Evolutionary conservation across 306 rosid genomes (phyloP).

Genomic region (Hippophae tibetana): DNA sequence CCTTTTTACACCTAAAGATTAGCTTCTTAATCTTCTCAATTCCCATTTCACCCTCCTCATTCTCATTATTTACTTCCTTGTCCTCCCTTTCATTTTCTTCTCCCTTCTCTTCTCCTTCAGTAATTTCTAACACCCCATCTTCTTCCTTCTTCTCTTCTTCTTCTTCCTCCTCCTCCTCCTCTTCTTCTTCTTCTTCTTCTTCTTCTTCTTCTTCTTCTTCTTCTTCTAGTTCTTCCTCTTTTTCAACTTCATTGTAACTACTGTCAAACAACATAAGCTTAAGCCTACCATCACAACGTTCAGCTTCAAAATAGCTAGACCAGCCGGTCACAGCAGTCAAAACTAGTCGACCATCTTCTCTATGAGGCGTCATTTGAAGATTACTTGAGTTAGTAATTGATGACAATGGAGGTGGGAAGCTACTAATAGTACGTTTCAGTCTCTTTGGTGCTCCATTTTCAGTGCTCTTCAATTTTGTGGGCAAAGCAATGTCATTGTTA

Average conservation of each 20-base stretch:
- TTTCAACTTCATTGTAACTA: not conserved
- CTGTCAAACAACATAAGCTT: constrained; percentile 27
- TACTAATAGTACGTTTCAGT: constrained; percentile 13
- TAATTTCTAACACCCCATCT: too few species aligned
- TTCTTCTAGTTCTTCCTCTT: constrained; percentile 10
- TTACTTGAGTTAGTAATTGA: constrained; percentile 40
- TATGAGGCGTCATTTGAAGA: constrained; percentile 47
- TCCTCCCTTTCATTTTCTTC: constrained; percentile 17
- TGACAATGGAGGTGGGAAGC: constrained; percentile 63
- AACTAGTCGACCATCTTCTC: constrained; percentile 70
- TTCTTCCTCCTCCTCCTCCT: not conserved
- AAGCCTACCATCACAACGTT: constrained; percentile 60
- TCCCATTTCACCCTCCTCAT: constrained; percentile 32
- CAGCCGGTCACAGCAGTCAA: constrained; percentile 40
- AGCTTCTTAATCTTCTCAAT: constrained; percentile 30
- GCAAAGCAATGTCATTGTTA: constrained; percentile 19
- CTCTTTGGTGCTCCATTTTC: constrained; percentile 10
- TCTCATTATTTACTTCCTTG: constrained; percentile 30
- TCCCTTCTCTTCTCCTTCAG: constrained; percentile 3
- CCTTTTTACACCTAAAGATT: constrained; percentile 52
- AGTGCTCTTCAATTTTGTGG: not conserved
- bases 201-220: not conserved
- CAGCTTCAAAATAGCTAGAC: constrained; percentile 40
- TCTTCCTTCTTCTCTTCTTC: not conserved
- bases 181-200: not conserved